Conservation (phyloP, 768 basidiomycete species). For the Tylopilus balloui region DNA sequence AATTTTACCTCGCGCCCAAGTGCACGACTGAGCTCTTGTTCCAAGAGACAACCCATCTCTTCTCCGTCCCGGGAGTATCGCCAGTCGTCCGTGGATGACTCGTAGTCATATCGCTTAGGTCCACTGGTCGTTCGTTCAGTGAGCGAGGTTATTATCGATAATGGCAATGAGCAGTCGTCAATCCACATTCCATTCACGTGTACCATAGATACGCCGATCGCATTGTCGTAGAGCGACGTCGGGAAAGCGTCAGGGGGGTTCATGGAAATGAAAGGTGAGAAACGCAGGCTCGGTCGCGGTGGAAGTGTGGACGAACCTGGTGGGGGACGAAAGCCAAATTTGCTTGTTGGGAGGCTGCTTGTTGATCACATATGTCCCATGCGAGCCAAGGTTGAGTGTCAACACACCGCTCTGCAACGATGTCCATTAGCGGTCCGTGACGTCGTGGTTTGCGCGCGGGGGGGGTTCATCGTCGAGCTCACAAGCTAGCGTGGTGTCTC, state of each 20-base stretch:
- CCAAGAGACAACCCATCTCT: constrained; percentile 57
- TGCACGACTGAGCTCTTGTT: constrained; percentile 56
- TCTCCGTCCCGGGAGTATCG: constrained; percentile 67
- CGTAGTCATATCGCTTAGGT: constrained; percentile 88
- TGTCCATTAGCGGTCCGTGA: constrained; percentile 8
- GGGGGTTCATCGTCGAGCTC: not conserved
- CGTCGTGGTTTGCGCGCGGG: not conserved
- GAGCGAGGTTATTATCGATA: not conserved
- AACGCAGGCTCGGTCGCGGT: not conserved
- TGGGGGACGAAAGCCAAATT: constrained; percentile 90
- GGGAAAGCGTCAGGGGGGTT: not conserved
- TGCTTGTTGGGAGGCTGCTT: constrained; percentile 98
- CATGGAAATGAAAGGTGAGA: constrained; percentile 4
- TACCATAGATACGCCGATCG: not conserved
- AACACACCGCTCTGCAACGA: constrained; percentile 77
- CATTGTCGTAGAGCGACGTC: not conserved
- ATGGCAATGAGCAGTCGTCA: not conserved
- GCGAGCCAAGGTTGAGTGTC: constrained; percentile 67
- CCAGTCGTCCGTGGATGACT: constrained; percentile 56
- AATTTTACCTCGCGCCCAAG: constrained; percentile 36
- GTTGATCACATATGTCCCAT: constrained; percentile 92
- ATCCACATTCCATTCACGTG: constrained; percentile 4
- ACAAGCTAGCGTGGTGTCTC: not conserved
- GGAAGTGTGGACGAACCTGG: constrained; percentile 50
- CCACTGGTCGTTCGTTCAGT: constrained; percentile 48